phyloP scores from a whole-genome alignment of 768 basidiomycete genomes.

The Serendipita vermifera region DNA sequence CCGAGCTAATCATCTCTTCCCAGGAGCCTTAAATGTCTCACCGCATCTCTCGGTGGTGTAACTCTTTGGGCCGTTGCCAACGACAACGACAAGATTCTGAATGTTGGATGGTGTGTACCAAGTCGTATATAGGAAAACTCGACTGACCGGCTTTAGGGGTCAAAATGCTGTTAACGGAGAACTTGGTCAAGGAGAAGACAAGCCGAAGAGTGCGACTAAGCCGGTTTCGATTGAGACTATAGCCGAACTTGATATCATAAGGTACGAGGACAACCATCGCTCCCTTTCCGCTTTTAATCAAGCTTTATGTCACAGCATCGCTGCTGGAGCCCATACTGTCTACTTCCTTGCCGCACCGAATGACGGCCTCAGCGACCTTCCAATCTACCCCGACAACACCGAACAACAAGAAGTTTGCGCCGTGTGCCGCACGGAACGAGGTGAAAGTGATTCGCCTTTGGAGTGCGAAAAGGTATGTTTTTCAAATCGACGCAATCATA shows the following conservation, averaged over 20 bases:
- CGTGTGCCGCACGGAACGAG: slow-evolving; percentile 55
- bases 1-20: slow-evolving; percentile 14
- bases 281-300: not conserved
- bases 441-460: slow-evolving; percentile 58
- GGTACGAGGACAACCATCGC: slow-evolving; percentile 31
- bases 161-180: slow-evolving; percentile 39
- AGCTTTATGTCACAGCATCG: slow-evolving; percentile 41
- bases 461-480: slow-evolving; percentile 77
- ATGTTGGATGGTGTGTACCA: slow-evolving; percentile 47
- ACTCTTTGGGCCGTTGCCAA: slow-evolving; percentile 72
- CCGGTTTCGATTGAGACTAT: slow-evolving; percentile 60
- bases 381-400: slow-evolving; percentile 67
- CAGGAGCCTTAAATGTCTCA: slow-evolving; percentile 52
- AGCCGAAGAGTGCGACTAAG: slow-evolving; percentile 79
- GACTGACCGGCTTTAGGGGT: slow-evolving; percentile 14
- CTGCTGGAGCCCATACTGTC: slow-evolving; percentile 77
- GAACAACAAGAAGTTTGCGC: slow-evolving; percentile 55
- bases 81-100: slow-evolving; percentile 63
- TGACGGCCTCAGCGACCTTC: slow-evolving; percentile 61
- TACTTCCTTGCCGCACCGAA: slow-evolving; percentile 67
- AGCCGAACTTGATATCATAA: slow-evolving; percentile 63
- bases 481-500: not conserved
- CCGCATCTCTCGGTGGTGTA: slow-evolving; percentile 68
- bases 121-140: slow-evolving; percentile 19
- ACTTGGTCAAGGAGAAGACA: slow-evolving; percentile 64